These are phyloP conservation scores for Scalesia atractyloides DNA, from an alignment of 129 eudicot genomes.

Conservation along the genomic window DNA sequence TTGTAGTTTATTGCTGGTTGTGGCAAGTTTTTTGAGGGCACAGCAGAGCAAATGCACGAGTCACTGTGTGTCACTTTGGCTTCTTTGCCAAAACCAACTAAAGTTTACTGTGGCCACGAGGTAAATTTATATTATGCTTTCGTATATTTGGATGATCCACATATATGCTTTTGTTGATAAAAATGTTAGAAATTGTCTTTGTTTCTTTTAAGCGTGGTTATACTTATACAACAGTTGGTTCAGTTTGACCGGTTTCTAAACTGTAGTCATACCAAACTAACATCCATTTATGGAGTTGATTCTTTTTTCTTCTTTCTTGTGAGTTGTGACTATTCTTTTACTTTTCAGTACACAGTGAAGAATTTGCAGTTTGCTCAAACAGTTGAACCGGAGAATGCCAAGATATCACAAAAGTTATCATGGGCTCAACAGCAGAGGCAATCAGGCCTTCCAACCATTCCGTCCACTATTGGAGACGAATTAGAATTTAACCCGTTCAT, in stretches of 20 bases:
- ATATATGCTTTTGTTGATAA: not conserved
- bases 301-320: not conserved
- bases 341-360: constrained; percentile 88
- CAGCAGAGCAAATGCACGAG: constrained; percentile 90
- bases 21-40: constrained; percentile 96
- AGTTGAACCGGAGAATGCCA: constrained; percentile 86
- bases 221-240: not conserved
- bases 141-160: not conserved
- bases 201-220: not conserved
- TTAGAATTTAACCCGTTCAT: constrained; percentile 81
- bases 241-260: not conserved
- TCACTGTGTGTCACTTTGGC: constrained; percentile 80
- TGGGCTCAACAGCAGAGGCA: constrained; percentile 90
- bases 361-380: constrained; percentile 96
- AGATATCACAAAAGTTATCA: constrained; percentile 62
- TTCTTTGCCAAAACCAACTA: constrained; percentile 87
- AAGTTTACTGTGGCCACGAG: constrained; percentile 92
- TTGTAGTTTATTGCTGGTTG: constrained; percentile 91
- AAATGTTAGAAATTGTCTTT: not conserved
- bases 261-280: not conserved
- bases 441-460: constrained; percentile 78
- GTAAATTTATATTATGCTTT: constrained; percentile 35
- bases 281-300: not conserved
- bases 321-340: not conserved
- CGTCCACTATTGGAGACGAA: constrained; percentile 84